Conservation (phyloP, 306 rosid species). For the Ormosia semicastrata region DNA sequence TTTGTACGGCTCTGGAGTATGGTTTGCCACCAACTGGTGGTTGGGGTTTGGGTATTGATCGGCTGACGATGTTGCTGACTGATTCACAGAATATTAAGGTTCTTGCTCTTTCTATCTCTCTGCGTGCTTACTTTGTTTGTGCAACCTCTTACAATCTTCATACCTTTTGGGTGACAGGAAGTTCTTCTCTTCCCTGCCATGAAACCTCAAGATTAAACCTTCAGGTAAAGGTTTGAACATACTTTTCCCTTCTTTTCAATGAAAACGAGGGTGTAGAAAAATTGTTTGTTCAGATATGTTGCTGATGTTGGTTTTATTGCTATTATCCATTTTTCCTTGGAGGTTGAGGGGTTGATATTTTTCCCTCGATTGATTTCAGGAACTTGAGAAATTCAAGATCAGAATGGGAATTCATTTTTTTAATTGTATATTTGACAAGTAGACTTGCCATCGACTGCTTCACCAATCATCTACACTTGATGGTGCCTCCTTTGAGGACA, state of each 20-base stretch:
- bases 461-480: background rate
- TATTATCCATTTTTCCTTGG: background rate
- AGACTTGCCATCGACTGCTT: background rate
- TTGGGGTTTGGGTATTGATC: conserved; percentile 96
- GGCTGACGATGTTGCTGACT: conserved; percentile 74
- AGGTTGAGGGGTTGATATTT: background rate
- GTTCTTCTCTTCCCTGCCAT: conserved; percentile 95
- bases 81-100: conserved; percentile 96
- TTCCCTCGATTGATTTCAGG: background rate
- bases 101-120: background rate
- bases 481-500: background rate
- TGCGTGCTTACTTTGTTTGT: background rate
- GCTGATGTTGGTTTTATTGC: background rate
- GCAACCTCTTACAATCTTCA: background rate
- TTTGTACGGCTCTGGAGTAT: conserved; percentile 85
- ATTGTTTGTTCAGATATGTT: background rate
- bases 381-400: background rate
- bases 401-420: conserved; percentile 9
- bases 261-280: background rate
- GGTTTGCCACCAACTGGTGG: conserved; percentile 98
- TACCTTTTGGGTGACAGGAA: conserved; percentile 55
- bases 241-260: background rate
- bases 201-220: conserved; percentile 81
- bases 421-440: background rate
- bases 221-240: conserved; percentile 33